These are phyloP conservation scores for Xylaria sp. DNA, from an alignment of 2,329 filamentous ascomycete species.

Conservation along the genomic window DNA sequence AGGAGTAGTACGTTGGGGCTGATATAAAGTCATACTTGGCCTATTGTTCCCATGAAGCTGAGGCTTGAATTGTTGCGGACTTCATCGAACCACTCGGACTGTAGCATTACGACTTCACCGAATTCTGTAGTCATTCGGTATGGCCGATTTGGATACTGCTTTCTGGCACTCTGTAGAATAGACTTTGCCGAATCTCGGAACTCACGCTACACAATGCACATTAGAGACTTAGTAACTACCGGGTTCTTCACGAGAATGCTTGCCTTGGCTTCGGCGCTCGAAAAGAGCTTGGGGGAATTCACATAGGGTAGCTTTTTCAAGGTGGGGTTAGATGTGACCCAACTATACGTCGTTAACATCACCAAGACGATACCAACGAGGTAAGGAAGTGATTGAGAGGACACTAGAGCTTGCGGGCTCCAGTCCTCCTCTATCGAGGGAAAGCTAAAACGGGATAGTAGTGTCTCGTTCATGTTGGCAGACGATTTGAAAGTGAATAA, in stretches of 20 bases:
- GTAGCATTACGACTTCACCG: constrained; percentile 32
- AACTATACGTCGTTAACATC: constrained; percentile 25
- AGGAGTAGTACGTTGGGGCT: too few species aligned
- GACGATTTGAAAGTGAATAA: background rate
- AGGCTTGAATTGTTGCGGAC: constrained; percentile 32
- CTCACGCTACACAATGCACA: constrained; percentile 12
- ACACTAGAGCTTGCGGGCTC: constrained; percentile 19
- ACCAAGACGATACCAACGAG: constrained; percentile 27
- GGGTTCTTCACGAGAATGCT: background rate
- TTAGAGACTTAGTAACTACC: background rate
- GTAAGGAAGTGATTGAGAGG: constrained; percentile 22
- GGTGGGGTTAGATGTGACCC: constrained; percentile 24
- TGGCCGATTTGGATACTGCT: constrained; percentile 28
- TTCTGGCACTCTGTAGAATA: constrained; percentile 23
- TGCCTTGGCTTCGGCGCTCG: constrained; percentile 26
- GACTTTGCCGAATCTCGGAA: constrained; percentile 23
- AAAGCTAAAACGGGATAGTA: constrained; percentile 10
- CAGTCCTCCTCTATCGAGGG: constrained; percentile 24
- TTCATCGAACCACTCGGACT: constrained; percentile 29
- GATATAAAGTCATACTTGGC: constrained; percentile 17
- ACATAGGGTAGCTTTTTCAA: constrained; percentile 32
- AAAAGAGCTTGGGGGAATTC: constrained; percentile 27
- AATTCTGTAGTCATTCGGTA: constrained; percentile 36
- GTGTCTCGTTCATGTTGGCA: constrained; percentile 32
- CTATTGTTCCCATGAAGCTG: constrained; percentile 26